Evolutionary conservation across 148 eudicot genomes (phyloP).

Genomic region (Rhododendron griersonianum): DNA sequence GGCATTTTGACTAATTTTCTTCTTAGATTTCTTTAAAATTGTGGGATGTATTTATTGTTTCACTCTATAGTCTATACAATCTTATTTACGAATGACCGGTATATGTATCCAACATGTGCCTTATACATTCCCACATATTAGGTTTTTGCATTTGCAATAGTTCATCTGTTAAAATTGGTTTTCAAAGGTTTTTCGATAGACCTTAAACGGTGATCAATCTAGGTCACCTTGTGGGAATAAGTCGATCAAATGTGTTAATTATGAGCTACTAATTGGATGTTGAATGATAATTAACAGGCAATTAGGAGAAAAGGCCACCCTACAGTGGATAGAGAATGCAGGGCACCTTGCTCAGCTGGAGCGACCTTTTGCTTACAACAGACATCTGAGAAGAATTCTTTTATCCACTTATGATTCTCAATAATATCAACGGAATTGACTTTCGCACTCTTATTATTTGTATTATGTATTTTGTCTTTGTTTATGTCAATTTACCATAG

Average conservation of each 20-base stretch:
- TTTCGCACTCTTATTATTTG: background rate
- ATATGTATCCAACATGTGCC: too few species aligned
- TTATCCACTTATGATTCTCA: constrained; percentile 8
- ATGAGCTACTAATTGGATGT: background rate
- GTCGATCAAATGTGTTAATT: background rate
- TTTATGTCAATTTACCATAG: background rate
- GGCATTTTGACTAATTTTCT: background rate
- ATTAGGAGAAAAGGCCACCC: constrained; percentile 26
- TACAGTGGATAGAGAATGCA: constrained; percentile 25
- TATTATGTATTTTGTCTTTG: background rate
- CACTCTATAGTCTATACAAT: background rate
- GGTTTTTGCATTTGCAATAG: too few species aligned
- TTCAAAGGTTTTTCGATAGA: background rate
- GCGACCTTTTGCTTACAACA: constrained; percentile 31
- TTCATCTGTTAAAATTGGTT: background rate
- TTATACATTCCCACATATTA: too few species aligned
- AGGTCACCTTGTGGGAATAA: background rate
- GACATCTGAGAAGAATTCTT: constrained; percentile 21
- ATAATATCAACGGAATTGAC: background rate
- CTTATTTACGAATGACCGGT: too few species aligned
- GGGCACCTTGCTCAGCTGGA: constrained; percentile 37
- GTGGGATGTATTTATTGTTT: too few species aligned
- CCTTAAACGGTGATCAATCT: background rate
- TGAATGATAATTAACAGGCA: constrained; percentile 10
- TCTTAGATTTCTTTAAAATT: background rate